Evolutionary conservation across 2,329 filamentous ascomycete species (phyloP), one percentile per base, ranked within the genome.

Genomic region (Metarhizium sp.): DNA sequence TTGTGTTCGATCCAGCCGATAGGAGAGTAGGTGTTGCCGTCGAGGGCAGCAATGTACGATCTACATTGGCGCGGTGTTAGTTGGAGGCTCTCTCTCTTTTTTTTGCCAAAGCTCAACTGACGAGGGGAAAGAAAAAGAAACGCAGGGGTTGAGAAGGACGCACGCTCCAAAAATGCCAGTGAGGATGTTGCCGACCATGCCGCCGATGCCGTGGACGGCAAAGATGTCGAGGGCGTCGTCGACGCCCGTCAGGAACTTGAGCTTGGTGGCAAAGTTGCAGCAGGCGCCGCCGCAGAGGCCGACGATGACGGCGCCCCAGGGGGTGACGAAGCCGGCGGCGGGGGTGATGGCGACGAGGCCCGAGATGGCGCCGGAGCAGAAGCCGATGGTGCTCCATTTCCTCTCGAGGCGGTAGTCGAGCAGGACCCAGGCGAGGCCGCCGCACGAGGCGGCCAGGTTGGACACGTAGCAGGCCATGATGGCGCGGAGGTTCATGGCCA

Each of bases 381-480:
- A 92, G 49, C 90, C 91, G 64, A 96, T 88, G 73, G 92, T 90
- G 60, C 88, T 92, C 89, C 90, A 96, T 74, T 95, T 96, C 67
- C 79, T 82, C 75, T 95, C 90, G n/a, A 96, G 83, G 53, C 90
- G 84, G 73, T 94, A 96, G 67, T 96, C 91, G 56, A 95, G 79
- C 36, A 95, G 72, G 65, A 86, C 86, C 91, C 90, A 95, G 58
- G 87, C 88, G 57, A 95, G 80, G 57, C 87, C 90, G 55, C 86
- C 91, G 30, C 89, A 82, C 42, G 84, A 89, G 20, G 92, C 92
- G 49, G 92, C 86, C 25, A 96, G 77, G 72, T 96, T 92, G 57
- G 92, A 96, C 59, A 92, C 88, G 51, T 94, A 82, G 64, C 87
- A 88, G 54, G 92, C 91, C 87, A 96, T 92, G 69, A 95, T 78